These are phyloP conservation scores for Trichoderma koningiopsis DNA, from an alignment of 2,329 filamentous ascomycete genomes.

Conservation along the genomic window DNA sequence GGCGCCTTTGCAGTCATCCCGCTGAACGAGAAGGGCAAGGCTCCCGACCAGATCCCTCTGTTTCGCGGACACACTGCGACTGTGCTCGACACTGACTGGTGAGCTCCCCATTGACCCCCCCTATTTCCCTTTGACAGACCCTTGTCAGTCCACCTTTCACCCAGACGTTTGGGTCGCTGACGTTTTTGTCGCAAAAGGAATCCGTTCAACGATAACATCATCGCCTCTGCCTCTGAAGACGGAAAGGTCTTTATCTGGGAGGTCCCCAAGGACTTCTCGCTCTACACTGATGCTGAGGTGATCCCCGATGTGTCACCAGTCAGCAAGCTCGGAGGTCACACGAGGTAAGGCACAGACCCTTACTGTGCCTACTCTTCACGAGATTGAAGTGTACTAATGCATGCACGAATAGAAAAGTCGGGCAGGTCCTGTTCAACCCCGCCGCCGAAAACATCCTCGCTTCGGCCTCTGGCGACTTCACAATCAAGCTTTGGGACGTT, in stretches of 20 bases:
- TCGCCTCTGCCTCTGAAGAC: conserved; percentile 94
- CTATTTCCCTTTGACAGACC: not conserved
- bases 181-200: conserved; percentile 61
- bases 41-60: conserved; percentile 89
- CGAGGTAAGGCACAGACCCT: conserved; percentile 60
- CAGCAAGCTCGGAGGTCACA: conserved; percentile 81
- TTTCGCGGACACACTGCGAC: conserved; percentile 95
- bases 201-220: conserved; percentile 90
- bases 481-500: conserved; percentile 95
- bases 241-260: conserved; percentile 97
- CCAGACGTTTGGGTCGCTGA: conserved; percentile 28
- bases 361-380: not conserved
- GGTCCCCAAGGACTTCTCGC: conserved; percentile 83
- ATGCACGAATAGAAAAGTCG: conserved; percentile 73
- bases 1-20: conserved; percentile 97
- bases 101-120: conserved; percentile 30
- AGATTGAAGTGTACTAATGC: conserved; percentile 27
- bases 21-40: conserved; percentile 81
- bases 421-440: conserved; percentile 97
- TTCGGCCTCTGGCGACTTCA: conserved; percentile 92
- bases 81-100: conserved; percentile 98
- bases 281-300: conserved; percentile 84
- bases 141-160: not conserved
- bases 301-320: conserved; percentile 78
- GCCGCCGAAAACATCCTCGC: conserved; percentile 94